Evolutionary conservation across 1,139 yeast species (phyloP), one percentile per base, ranked within the genome.

Genomic region (Geotrichum restrictum): DNA sequence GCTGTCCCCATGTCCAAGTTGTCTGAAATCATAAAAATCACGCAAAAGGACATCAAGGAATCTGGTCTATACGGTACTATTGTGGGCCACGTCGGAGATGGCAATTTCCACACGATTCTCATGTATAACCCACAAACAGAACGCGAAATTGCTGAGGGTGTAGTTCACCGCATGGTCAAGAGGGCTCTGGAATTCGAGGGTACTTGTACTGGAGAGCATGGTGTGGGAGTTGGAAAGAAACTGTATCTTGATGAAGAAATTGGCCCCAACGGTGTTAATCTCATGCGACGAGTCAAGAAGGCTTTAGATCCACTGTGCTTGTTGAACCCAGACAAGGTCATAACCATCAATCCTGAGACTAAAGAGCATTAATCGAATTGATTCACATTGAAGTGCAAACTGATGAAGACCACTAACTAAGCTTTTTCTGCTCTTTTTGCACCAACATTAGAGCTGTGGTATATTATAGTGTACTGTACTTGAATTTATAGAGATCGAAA

Each of bases 171-270:
- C 48, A 83, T 86, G 85, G 88, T 85, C 13, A 72, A 77, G 56
- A 72, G 87, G 45, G 93, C 94, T 0, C 68, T 83, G 29, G 76
- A 69, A 4, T 75, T 77, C 16, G 93, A 86, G 37, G 96, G 96
- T 8, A 88, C 95, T 0, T 86, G 93, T 64, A 87, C 95, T 0
- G 96, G 95, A 45, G 96, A 88, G 64, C 96, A 88, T 66, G 96
- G 95, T 41, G 81, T 88, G 32, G 96, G 96, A 0, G 77, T 82
- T 53, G 95, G 95, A 52, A 88, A 88, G 67, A 74, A 91, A 60
- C 78, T 77, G 44, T 85, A 74, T 59, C 70, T 88, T 46, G 66
- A 74, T 11, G 80, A 79, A 57, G 96, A 88, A 64, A 69, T 85
- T 27, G 94, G 94, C 1, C 74, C 74, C 18, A 81, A 76, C 21